Conservation (phyloP, 2,329 filamentous ascomycete species). For the Elsinoe arachidis region DNA sequence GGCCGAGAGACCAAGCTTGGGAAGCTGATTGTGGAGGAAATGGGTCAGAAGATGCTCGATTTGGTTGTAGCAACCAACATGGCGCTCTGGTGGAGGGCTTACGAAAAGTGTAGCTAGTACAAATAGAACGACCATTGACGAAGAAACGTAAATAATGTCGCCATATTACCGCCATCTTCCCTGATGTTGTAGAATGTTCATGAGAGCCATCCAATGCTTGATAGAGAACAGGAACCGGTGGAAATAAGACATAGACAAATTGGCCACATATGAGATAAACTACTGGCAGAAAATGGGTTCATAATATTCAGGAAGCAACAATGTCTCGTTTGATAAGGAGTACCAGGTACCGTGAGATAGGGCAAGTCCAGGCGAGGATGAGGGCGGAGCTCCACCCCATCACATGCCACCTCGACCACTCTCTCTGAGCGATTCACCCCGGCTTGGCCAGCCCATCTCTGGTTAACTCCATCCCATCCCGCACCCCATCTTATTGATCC, state of each 20-base stretch:
- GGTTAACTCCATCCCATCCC: slow-evolving; percentile 4
- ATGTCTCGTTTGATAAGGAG: background rate
- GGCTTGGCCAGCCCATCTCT: slow-evolving; percentile 11
- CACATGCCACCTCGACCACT: background rate
- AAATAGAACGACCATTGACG: background rate
- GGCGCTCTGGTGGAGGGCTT: slow-evolving; percentile 87
- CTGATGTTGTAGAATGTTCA: too few relatives aligned
- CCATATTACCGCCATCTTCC: background rate
- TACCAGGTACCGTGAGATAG: background rate
- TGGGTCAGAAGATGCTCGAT: slow-evolving; percentile 91
- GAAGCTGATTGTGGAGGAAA: slow-evolving; percentile 81
- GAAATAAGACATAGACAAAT: too few relatives aligned
- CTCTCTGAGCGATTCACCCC: background rate
- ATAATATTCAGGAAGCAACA: background rate
- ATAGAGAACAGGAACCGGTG: too few relatives aligned
- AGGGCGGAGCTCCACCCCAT: background rate
- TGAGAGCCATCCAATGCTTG: too few relatives aligned
- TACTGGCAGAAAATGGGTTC: background rate
- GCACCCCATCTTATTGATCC: background rate
- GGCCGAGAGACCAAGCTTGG: slow-evolving; percentile 87
- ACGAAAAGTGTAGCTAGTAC: slow-evolving; percentile 42
- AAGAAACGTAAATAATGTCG: slow-evolving; percentile 10
- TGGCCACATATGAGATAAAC: too few relatives aligned
- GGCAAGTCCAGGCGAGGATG: slow-evolving; percentile 2
- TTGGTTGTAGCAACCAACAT: slow-evolving; percentile 84